These are phyloP conservation scores for Acanthamoeba pearcei DNA, from an alignment of 208 protist genomes.

Conservation along the genomic window DNA sequence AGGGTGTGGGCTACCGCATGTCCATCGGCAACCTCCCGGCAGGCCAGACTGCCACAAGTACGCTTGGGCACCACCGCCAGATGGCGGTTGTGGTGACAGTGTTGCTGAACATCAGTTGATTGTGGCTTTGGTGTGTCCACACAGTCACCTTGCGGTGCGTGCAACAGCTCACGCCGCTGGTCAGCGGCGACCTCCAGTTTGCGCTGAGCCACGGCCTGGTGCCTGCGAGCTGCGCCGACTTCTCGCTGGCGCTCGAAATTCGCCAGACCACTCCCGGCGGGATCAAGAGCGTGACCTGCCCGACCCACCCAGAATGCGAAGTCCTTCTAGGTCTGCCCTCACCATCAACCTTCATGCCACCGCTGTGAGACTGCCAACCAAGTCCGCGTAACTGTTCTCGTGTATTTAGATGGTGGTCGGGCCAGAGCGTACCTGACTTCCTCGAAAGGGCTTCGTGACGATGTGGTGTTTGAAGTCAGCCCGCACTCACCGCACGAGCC, in stretches of 20 bases:
- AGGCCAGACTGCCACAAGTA: not conserved
- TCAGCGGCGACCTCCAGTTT: not conserved
- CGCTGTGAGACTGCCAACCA: not conserved
- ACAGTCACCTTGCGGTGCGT: not conserved
- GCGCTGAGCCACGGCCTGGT: not conserved
- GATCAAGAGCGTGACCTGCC: not conserved
- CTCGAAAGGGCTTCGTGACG: not conserved
- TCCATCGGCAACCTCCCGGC: not conserved
- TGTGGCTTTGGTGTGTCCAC: not conserved
- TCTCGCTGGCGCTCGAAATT: not conserved
- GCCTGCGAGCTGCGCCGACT: not conserved
- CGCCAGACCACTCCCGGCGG: not conserved
- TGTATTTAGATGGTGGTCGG: not conserved
- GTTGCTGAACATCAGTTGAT: not conserved
- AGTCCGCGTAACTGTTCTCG: not conserved
- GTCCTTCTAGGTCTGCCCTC: not conserved
- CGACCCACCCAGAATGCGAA: not conserved
- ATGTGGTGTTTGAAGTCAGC: not conserved
- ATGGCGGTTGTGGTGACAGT: too few relatives aligned
- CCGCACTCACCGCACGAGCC: not conserved
- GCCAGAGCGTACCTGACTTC: not conserved
- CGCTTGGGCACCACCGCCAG: not conserved
- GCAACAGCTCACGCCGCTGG: conserved; percentile 3
- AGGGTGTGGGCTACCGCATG: conserved; percentile 7
- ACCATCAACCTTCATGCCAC: not conserved